Evolutionary conservation across 495 filamentous ascomycete genomes (phyloP).

Genomic region (Lophiostoma macrostomum): DNA sequence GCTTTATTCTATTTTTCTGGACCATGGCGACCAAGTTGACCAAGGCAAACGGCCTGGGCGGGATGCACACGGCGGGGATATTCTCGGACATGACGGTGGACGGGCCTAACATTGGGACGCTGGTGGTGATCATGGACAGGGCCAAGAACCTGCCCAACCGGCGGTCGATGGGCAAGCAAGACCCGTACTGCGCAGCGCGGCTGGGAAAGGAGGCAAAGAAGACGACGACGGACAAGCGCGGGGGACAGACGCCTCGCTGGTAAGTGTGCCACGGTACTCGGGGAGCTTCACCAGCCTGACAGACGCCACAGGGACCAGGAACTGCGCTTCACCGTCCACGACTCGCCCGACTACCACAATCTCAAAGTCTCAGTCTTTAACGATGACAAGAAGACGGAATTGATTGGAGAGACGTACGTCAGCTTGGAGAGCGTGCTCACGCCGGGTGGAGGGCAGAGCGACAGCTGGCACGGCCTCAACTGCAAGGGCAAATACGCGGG

Average conservation of each 20-base stretch:
- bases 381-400: constrained; percentile 91
- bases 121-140: constrained; percentile 82
- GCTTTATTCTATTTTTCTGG: too few relatives aligned
- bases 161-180: constrained; percentile 96
- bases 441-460: constrained; percentile 83
- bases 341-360: constrained; percentile 91
- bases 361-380: constrained; percentile 96
- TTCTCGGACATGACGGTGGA: constrained; percentile 94
- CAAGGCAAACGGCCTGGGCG: constrained; percentile 21
- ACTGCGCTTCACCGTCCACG: constrained; percentile 91
- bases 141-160: constrained; percentile 91
- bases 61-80: constrained; percentile 81
- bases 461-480: constrained; percentile 83
- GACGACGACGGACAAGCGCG: constrained; percentile 88
- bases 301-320: constrained; percentile 79
- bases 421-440: constrained; percentile 77
- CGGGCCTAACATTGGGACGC: constrained; percentile 87
- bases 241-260: constrained; percentile 95
- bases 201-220: constrained; percentile 98
- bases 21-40: constrained; percentile 36
- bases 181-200: constrained; percentile 91
- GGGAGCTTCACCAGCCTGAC: constrained; percentile 31
- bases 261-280: constrained; percentile 44
- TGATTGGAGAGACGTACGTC: constrained; percentile 92
- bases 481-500: constrained; percentile 93